Conservation (phyloP, 2,329 filamentous ascomycete species). For the Monilinia fructicola region DNA sequence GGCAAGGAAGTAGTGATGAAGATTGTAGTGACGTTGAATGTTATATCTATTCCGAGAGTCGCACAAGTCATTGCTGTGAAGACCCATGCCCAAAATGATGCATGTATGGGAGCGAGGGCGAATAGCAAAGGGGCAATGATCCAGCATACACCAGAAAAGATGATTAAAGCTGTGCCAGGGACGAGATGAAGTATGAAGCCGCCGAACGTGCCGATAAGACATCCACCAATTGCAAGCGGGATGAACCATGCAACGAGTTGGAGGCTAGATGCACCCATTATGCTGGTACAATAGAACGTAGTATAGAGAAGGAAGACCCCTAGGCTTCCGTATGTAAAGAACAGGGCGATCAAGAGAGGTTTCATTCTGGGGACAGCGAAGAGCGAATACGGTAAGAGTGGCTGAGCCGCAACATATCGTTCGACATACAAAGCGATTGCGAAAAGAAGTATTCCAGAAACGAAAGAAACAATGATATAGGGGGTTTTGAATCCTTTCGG, state of each 20-base stretch:
- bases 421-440: constrained; percentile 65
- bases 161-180: constrained; percentile 50
- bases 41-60: constrained; percentile 70
- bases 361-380: constrained; percentile 68
- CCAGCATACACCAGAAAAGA: constrained; percentile 51
- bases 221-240: constrained; percentile 56
- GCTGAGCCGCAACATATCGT: constrained; percentile 65
- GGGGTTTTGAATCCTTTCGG: constrained; percentile 66
- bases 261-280: constrained; percentile 54
- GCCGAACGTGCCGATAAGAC: constrained; percentile 64
- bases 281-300: constrained; percentile 60
- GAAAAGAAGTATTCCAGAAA: constrained; percentile 60
- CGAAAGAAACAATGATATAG: constrained; percentile 65
- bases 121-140: constrained; percentile 51
- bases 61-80: constrained; percentile 66
- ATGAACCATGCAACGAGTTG: constrained; percentile 59
- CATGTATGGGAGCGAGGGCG: constrained; percentile 50
- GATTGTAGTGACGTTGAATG: constrained; percentile 70
- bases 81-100: constrained; percentile 61
- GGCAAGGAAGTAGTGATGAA: constrained; percentile 72
- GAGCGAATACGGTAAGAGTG: constrained; percentile 66
- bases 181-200: constrained; percentile 47
- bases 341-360: constrained; percentile 57
- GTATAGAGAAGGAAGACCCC: constrained; percentile 67
- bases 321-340: constrained; percentile 65